Conservation (phyloP, 164 flowering plant genomes). For the Vitis labrusca region DNA sequence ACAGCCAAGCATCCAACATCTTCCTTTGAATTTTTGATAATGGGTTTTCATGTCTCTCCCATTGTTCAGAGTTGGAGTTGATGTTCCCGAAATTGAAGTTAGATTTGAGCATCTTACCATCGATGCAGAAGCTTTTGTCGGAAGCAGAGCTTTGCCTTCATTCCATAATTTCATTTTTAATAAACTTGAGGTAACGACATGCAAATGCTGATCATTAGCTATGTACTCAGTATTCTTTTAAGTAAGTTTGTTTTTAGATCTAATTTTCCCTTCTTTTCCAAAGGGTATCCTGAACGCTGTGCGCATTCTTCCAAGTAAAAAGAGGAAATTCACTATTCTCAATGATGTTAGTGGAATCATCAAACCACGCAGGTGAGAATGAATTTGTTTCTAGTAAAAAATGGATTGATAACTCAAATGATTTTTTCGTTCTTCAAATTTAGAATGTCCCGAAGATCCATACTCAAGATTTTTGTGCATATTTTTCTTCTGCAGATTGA, state of each 20-base stretch:
- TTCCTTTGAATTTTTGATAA: not conserved
- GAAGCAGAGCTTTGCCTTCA: constrained; percentile 51
- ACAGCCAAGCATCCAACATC: too few species aligned
- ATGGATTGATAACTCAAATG: too few species aligned
- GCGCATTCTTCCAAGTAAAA: constrained; percentile 41
- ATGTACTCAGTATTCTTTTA: not conserved
- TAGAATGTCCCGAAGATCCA: too few species aligned
- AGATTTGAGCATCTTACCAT: constrained; percentile 45
- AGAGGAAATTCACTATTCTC: constrained; percentile 37
- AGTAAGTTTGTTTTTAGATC: not conserved
- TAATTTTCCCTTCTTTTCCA: not conserved
- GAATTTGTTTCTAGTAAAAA: too few species aligned
- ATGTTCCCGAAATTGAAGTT: constrained; percentile 45
- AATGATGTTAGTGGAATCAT: constrained; percentile 52
- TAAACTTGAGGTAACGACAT: constrained; percentile 33
- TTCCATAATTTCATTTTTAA: constrained; percentile 34
- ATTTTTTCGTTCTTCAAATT: too few species aligned
- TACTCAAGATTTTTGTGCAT: too few species aligned
- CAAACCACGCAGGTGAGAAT: constrained; percentile 47
- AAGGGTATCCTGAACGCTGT: constrained; percentile 31
- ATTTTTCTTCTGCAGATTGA: constrained; percentile 22
- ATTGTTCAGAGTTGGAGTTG: constrained; percentile 43
- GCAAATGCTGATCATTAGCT: not conserved
- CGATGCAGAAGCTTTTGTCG: constrained; percentile 41
- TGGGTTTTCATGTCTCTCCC: not conserved